These are phyloP conservation scores for Myrmaecium sp. DNA, from an alignment of 2,329 filamentous ascomycete species.

Conservation along the genomic window DNA sequence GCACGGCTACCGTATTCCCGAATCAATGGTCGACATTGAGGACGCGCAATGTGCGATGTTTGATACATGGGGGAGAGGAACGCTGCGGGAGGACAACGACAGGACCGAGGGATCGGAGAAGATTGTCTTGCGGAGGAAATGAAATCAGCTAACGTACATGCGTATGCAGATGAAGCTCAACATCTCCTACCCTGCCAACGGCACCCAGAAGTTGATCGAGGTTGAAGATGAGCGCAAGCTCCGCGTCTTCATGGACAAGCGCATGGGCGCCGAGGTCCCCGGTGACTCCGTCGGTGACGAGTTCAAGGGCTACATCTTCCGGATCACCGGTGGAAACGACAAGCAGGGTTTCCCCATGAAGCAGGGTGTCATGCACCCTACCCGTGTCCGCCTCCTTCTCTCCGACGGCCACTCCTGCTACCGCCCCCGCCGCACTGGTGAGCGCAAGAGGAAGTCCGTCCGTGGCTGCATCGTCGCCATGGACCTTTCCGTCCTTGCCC, in stretches of 20 bases:
- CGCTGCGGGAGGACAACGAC: too few relatives aligned
- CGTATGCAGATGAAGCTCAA: slow-evolving; percentile 72
- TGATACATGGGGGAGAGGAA: too few relatives aligned
- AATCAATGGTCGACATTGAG: too few relatives aligned
- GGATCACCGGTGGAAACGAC: slow-evolving; percentile 99
- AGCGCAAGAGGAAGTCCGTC: slow-evolving; percentile 99
- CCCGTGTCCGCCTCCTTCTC: slow-evolving; percentile 95
- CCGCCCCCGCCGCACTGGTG: slow-evolving; percentile 89
- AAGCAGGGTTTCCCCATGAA: slow-evolving; percentile 99
- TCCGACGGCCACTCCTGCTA: slow-evolving; percentile 97
- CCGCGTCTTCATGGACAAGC: slow-evolving; percentile 96
- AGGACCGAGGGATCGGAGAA: too few relatives aligned
- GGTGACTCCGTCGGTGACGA: slow-evolving; percentile 94
- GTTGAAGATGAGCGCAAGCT: slow-evolving; percentile 99
- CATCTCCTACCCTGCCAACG: slow-evolving; percentile 90
- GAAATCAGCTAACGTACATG: too few relatives aligned
- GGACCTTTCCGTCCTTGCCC: slow-evolving; percentile 86
- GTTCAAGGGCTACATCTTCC: slow-evolving; percentile 99
- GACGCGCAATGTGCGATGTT: too few relatives aligned
- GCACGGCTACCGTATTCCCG: too few relatives aligned
- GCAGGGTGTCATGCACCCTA: slow-evolving; percentile 98
- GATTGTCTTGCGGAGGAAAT: too few relatives aligned
- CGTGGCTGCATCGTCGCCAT: slow-evolving; percentile 96
- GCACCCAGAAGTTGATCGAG: slow-evolving; percentile 98
- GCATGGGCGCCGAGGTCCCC: slow-evolving; percentile 83